Evolutionary conservation across 768 basidiomycete genomes (phyloP).

Genomic region (Rubroboletus satanas): DNA sequence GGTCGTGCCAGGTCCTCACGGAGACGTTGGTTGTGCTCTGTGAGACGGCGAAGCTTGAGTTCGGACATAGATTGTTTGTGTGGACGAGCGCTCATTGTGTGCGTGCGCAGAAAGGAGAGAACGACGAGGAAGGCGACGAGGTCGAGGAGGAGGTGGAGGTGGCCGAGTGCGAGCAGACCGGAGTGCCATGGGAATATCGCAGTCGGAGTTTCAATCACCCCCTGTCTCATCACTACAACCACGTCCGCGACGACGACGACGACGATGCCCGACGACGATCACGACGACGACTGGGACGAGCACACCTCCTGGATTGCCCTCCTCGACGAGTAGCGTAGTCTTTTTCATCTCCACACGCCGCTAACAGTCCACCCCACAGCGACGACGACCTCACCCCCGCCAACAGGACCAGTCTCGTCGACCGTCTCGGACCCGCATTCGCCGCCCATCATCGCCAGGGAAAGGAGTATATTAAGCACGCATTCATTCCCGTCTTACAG

Average conservation of each 20-base stretch:
- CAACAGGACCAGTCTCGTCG: conserved; percentile 44
- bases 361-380: conserved; percentile 18
- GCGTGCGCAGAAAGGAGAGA: conserved; percentile 3
- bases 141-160: conserved; percentile 15
- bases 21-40: conserved; percentile 90
- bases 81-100: conserved; percentile 65
- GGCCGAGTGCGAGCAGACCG: conserved; percentile 3
- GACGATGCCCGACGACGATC: conserved; percentile 5
- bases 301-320: conserved; percentile 26
- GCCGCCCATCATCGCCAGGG: conserved; percentile 28
- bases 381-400: conserved; percentile 38
- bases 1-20: conserved; percentile 87
- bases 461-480: conserved; percentile 31
- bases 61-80: conserved; percentile 97
- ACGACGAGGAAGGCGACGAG: not conserved
- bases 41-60: conserved; percentile 89
- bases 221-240: conserved; percentile 2
- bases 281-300: conserved; percentile 25
- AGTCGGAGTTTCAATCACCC: conserved; percentile 21
- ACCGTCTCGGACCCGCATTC: conserved; percentile 42
- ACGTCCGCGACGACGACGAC: not conserved
- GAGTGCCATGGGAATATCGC: conserved; percentile 5
- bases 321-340: conserved; percentile 22
- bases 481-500: conserved; percentile 34
- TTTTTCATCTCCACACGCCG: not conserved